Evolutionary conservation across 441 rosid genomes (phyloP).

Genomic region (Eruca vesicaria): DNA sequence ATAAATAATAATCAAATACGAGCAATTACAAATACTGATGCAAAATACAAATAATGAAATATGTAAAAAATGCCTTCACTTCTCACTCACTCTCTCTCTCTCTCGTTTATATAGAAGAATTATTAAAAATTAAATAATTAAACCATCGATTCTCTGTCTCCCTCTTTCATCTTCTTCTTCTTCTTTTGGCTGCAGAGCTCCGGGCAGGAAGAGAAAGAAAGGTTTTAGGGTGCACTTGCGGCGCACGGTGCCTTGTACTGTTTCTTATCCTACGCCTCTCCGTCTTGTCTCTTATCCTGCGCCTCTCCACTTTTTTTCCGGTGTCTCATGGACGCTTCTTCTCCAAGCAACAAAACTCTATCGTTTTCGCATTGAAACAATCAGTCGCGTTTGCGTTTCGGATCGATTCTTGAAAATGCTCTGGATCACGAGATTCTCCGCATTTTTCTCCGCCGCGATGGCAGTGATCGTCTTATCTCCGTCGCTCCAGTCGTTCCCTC

Average conservation of each 20-base stretch:
- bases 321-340: conserved; percentile 30
- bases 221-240: conserved; percentile 38
- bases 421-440: conserved; percentile 67
- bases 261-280: conserved; percentile 44
- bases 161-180: conserved; percentile 25
- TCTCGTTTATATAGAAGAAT: neutral
- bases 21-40: conserved; percentile 9
- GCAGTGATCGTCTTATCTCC: conserved; percentile 69
- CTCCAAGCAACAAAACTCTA: conserved; percentile 28
- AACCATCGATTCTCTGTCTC: conserved; percentile 10
- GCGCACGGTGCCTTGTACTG: conserved; percentile 40
- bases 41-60: neutral
- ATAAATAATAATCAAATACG: neutral
- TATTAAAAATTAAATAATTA: neutral
- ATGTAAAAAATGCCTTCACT: neutral
- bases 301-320: conserved; percentile 1
- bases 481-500: conserved; percentile 76
- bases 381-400: neutral
- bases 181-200: conserved; percentile 21
- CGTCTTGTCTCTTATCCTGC: conserved; percentile 1
- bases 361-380: neutral
- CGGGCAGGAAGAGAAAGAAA: conserved; percentile 29
- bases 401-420: conserved; percentile 46
- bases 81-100: neutral
- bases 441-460: conserved; percentile 74